These are phyloP conservation scores for Yarrowia sp. DNA, from an alignment of 805 yeast species.

Conservation along the genomic window DNA sequence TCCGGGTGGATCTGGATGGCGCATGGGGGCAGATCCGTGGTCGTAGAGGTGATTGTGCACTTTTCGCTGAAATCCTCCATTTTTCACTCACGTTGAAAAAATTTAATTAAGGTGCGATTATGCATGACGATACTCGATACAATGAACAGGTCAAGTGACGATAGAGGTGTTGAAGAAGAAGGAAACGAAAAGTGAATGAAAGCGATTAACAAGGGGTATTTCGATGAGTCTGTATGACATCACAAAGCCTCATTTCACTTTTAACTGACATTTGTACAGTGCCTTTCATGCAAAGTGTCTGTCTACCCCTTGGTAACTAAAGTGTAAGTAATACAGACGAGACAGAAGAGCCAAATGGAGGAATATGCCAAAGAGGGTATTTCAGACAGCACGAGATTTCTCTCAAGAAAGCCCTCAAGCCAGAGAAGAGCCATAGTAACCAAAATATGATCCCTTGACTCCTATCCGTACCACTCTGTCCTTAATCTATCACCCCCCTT, in stretches of 20 bases:
- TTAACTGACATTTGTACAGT: neutral
- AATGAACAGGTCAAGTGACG: no score
- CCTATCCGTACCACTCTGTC: no score
- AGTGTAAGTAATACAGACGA: no score
- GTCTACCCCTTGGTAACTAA: no score
- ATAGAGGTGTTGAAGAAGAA: no score
- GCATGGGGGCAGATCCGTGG: constrained; percentile 80
- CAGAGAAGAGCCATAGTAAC: no score
- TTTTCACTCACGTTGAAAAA: neutral
- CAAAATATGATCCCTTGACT: no score
- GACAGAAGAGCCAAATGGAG: no score
- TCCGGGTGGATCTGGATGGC: constrained; percentile 67
- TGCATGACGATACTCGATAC: neutral
- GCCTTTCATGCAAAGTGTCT: neutral
- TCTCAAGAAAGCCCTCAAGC: no score
- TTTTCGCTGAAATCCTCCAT: constrained; percentile 35
- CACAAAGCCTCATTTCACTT: neutral
- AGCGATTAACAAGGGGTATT: neutral
- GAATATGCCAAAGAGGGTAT: no score
- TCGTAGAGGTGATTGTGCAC: constrained; percentile 27
- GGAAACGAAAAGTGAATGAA: neutral
- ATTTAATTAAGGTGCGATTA: constrained; percentile 23
- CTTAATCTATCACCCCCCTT: no score
- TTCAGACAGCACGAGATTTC: no score
- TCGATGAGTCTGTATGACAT: neutral